Base-by-base conservation (phyloP, 2,329 filamentous ascomycete species). In the Xylaria sp. region DNA sequence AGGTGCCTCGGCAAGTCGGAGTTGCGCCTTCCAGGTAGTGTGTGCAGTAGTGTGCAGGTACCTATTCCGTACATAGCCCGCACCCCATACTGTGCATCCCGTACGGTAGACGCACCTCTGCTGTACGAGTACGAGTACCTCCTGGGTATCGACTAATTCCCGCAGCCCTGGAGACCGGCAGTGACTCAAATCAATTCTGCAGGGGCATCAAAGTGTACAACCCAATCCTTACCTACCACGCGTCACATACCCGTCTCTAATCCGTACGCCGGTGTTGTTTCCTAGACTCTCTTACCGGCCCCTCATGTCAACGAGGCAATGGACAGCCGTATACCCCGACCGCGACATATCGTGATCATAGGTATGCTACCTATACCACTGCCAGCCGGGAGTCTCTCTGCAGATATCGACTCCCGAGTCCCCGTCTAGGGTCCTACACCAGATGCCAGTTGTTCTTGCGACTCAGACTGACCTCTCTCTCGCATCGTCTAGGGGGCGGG, bases 401-500 rank as follows among this genome's bases (percentile, higher is more conserved):
- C 23, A 30, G 23, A 4, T 5, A 52, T 13, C 56, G 23, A 23
- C 54, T 37, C 18, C 48, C 47, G 49, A 55, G 55, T 48, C 35
- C 30, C 30, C 55, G 48, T 44, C 37, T 19, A 55, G 18, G 44
- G 46, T 35, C 47, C 11, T 11, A 30, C 23, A 30, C 23, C 34
- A 44, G n/a, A 16, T 7, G 16, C 44, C 30, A 35, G 10, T 48
- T 42, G 49, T 8, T 58, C 34, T 18, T 55, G 37, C 37, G n/a
- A 50, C 46, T 13, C 52, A 46, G 51, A 52, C 63, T 65, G 51
- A 65, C 58, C 35, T 47, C 35, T 53, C 19, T 57, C 51, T 52
- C 44, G 42, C 37, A 49, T 10, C 51, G 54, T 42, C 11, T 56
- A 91, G 92, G 93, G 67, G 93, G 92, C 67, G 93, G 93, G 68